Evolutionary conservation across 2,329 filamentous ascomycete genomes (phyloP), one percentile per base, ranked within the genome.

Genomic region (Monilinia laxa): DNA sequence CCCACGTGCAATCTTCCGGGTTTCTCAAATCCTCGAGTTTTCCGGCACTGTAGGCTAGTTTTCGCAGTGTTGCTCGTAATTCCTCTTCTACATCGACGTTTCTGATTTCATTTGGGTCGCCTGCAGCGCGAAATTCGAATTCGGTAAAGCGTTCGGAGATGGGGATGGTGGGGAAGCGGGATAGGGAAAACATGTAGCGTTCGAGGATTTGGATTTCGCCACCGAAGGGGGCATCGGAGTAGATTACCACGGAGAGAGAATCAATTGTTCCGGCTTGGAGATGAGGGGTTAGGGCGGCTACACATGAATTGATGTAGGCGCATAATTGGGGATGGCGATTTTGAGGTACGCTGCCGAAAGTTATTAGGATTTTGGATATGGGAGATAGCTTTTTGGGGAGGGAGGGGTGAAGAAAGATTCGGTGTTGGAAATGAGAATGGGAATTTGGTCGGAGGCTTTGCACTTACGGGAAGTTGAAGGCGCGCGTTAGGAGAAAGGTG

Each of bases 271-370:
- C 62, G 16, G 42, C 16, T 47, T 58, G 62, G 2, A 65, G 53
- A 10, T 65, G 40, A 11, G 62, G 62, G 9, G 62, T n/a, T 23
- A 65, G 18, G 28, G 62, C 40, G 42, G n/a, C 28, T 5, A 65
- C 16, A 31, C 63, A 65, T n/a, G 45, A 52, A 5, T 38, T 51
- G 18, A 65, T 52, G 45, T 65, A 65, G 31, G 63, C n/a, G 79
- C 88, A 91, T 70, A 92, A 87, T 70, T 84, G 82, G 0, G 89
- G 88, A 76, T 91, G 88, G 55, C 89, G 85, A 68, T 83, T 89
- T 75, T 91, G 89, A 65, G 86, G 84, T 66, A 90, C 86, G n/a
- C 56, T 58, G 5, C 2, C 14, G 9, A 7, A 45, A 6, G 18
- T 16, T 1, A 20, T 45, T 16, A 20, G 16, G 4, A 45, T 45